Evolutionary conservation across 208 protist genomes (phyloP).

Genomic region (Leishmania amazonensis): DNA sequence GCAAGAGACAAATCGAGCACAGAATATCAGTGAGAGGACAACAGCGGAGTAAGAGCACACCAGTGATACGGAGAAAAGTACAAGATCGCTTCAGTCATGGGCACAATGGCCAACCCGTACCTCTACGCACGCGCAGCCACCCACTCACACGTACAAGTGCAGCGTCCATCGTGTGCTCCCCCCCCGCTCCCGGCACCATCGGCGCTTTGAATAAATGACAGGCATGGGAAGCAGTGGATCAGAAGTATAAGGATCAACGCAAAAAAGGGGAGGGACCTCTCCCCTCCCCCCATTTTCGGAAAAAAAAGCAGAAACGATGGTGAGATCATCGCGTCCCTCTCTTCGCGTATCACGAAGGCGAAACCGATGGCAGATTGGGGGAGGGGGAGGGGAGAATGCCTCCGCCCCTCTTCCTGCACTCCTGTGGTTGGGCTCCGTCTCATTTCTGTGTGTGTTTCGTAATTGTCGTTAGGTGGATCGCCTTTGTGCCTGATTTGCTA

Average conservation of each 20-base stretch:
- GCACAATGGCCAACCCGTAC: no score
- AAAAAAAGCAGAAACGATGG: not conserved
- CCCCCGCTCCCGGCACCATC: not conserved
- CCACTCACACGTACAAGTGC: not conserved
- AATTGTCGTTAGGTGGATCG: not conserved
- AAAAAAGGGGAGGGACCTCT: not conserved
- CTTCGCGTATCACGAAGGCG: not conserved
- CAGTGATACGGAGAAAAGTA: not conserved
- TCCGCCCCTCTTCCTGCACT: not conserved
- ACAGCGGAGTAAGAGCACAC: not conserved
- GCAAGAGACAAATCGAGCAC: not conserved
- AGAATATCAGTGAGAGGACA: not conserved
- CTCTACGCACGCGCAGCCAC: not conserved
- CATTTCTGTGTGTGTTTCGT: not conserved
- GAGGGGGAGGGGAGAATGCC: not conserved
- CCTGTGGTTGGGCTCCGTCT: not conserved
- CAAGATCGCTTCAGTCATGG: not conserved
- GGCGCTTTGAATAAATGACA: not conserved
- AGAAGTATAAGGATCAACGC: not conserved
- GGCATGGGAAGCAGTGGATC: not conserved
- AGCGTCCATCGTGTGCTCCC: not conserved
- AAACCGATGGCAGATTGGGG: not conserved
- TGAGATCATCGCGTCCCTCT: not conserved
- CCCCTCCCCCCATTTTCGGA: not conserved
- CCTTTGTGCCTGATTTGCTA: constrained; percentile 10